These are phyloP conservation scores for Rhizopogon sp. DNA, from an alignment of 768 basidiomycete species.

Conservation along the genomic window DNA sequence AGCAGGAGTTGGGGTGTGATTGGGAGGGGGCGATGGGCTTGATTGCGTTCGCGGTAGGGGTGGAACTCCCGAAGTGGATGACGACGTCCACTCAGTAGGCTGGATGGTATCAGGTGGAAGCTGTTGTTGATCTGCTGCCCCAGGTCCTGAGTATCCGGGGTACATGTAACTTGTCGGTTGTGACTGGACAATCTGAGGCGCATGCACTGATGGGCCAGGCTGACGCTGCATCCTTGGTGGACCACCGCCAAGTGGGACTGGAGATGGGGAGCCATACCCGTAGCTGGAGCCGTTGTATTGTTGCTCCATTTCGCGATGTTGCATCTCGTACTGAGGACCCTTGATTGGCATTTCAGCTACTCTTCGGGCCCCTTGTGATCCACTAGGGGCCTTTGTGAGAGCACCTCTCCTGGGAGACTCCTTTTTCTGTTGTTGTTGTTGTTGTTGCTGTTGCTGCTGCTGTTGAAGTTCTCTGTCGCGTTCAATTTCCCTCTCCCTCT, in stretches of 20 bases:
- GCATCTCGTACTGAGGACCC: slow-evolving; percentile 91
- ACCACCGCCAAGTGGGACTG: slow-evolving; percentile 17
- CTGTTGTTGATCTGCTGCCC: slow-evolving; percentile 32
- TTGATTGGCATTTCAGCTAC: slow-evolving; percentile 84
- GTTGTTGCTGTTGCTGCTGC: slow-evolving; percentile 25
- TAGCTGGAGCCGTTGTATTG: slow-evolving; percentile 53
- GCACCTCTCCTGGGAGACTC: slow-evolving; percentile 41
- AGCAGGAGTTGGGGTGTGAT: slow-evolving; percentile 18
- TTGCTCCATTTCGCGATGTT: slow-evolving; percentile 89
- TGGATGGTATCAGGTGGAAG: slow-evolving; percentile 62
- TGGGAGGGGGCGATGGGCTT: slow-evolving; percentile 31
- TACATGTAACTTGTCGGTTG: slow-evolving; percentile 23
- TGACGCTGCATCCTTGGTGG: slow-evolving; percentile 19
- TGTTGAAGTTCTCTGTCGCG: slow-evolving; percentile 19
- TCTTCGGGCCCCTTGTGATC: slow-evolving; percentile 46
- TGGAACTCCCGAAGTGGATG: slow-evolving; percentile 18
- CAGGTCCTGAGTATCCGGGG: slow-evolving; percentile 8
- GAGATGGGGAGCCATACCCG: slow-evolving; percentile 20
- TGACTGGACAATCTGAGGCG: slow-evolving; percentile 23
- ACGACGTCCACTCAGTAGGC: slow-evolving; percentile 36
- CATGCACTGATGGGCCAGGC: slow-evolving; percentile 21
- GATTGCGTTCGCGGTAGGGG: slow-evolving; percentile 19
- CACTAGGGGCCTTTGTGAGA: slow-evolving; percentile 61
- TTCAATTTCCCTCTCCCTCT: slow-evolving; percentile 42
- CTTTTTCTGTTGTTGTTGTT: slow-evolving; percentile 35